phyloP scores from a whole-genome alignment of 768 basidiomycete species.

The Scleroderma bovista region DNA sequence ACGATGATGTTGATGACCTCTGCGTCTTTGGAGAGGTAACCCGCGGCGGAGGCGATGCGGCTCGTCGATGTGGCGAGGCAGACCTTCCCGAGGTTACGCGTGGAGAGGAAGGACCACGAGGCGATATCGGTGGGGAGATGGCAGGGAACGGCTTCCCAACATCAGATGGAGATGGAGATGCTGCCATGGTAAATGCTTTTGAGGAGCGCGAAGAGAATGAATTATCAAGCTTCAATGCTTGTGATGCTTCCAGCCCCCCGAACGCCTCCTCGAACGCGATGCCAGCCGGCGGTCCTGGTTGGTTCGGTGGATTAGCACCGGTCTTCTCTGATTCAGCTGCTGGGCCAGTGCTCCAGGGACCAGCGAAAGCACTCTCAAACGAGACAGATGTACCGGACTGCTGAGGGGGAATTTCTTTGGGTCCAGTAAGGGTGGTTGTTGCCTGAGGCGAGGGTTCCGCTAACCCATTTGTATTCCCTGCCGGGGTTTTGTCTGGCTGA shows the following conservation, averaged over 20 bases:
- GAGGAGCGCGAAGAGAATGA: conserved; percentile 34
- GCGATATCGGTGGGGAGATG: conserved; percentile 37
- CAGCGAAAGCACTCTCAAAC: conserved; percentile 46
- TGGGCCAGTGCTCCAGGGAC: conserved; percentile 3
- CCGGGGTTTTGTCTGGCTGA: conserved; percentile 5
- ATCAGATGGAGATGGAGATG: conserved; percentile 10
- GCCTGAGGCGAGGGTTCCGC: conserved; percentile 11
- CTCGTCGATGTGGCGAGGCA: conserved; percentile 38
- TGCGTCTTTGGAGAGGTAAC: conserved; percentile 47
- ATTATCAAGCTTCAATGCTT: conserved; percentile 36
- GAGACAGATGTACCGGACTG: conserved; percentile 24
- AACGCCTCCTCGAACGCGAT: conserved; percentile 57
- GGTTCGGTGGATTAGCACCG: conserved; percentile 7
- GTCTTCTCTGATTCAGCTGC: conserved; percentile 14
- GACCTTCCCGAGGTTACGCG: conserved; percentile 28
- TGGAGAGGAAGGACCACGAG: conserved; percentile 29
- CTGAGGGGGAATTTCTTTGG: conserved; percentile 13
- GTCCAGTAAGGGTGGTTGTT: conserved; percentile 7
- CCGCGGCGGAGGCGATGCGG: conserved; percentile 46
- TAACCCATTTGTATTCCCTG: conserved; percentile 4
- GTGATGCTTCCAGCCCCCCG: conserved; percentile 36
- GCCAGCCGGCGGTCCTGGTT: conserved; percentile 5
- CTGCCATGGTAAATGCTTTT: conserved; percentile 21
- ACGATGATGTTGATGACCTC: conserved; percentile 55
- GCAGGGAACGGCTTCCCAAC: conserved; percentile 31